Evolutionary conservation across 306 rosid genomes (phyloP).

Genomic region (Sindora glabra): DNA sequence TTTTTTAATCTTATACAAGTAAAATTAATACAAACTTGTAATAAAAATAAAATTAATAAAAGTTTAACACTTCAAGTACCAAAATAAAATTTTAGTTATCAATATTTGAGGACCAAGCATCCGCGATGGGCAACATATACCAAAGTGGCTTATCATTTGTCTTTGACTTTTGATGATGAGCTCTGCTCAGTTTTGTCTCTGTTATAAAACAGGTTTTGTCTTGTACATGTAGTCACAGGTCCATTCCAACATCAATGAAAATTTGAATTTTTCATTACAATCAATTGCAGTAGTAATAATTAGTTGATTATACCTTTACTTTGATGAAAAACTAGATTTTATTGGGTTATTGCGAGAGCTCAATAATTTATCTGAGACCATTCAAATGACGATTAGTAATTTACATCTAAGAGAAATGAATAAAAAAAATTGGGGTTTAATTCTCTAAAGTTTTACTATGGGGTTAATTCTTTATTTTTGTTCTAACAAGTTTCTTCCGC

Average conservation of each 20-base stretch:
- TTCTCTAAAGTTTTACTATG: too few species aligned
- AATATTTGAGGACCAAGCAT: constrained; percentile 13
- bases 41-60: too few species aligned
- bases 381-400: background rate
- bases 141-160: constrained; percentile 28
- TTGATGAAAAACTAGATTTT: background rate
- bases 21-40: too few species aligned
- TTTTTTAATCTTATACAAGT: too few species aligned
- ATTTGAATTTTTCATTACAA: constrained; percentile 28
- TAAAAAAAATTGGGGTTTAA: background rate
- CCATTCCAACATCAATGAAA: constrained; percentile 11
- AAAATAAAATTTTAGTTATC: background rate
- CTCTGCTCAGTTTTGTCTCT: constrained; percentile 14
- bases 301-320: constrained; percentile 1
- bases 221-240: constrained; percentile 1
- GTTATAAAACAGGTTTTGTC: constrained; percentile 17
- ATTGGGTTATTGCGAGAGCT: background rate
- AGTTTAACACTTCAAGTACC: background rate
- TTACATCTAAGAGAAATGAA: background rate
- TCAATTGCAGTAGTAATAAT: constrained; percentile 20
- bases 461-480: too few species aligned
- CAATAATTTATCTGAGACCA: background rate
- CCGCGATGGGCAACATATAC: constrained; percentile 23
- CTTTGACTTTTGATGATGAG: constrained; percentile 31
- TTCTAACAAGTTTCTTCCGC: too few species aligned